Percentiles rank a stretch among this genome's conserved stretches.
Conservation (phyloP, 2,329 filamentous ascomycete species). For the Emmonsiellopsis sp. region DNA sequence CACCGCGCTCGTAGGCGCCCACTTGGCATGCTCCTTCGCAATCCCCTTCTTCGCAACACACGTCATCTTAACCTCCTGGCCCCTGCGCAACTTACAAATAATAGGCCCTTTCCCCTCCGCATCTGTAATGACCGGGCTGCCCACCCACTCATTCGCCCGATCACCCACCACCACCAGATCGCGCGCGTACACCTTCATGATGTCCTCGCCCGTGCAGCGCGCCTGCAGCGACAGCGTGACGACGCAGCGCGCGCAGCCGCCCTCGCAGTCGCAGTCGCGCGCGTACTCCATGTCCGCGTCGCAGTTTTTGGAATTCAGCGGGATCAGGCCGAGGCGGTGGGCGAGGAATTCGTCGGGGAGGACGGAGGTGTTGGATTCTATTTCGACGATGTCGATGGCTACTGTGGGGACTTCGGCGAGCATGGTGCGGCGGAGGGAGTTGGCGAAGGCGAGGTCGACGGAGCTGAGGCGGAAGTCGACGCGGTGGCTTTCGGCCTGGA, state of each 20-base stretch:
- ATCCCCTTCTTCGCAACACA: constrained; percentile 98
- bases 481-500: constrained; percentile 64
- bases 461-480: constrained; percentile 89
- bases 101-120: constrained; percentile 70
- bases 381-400: constrained; percentile 86
- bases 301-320: constrained; percentile 81
- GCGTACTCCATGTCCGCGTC: constrained; percentile 73
- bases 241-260: constrained; percentile 86
- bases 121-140: constrained; percentile 75
- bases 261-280: constrained; percentile 92
- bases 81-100: constrained; percentile 81
- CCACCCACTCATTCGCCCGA: constrained; percentile 64
- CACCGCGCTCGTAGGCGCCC: constrained; percentile 84
- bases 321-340: constrained; percentile 80
- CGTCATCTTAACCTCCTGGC: constrained; percentile 79
- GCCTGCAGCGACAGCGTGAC: constrained; percentile 78
- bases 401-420: constrained; percentile 90
- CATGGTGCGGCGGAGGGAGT: constrained; percentile 93
- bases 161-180: constrained; percentile 67
- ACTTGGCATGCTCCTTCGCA: constrained; percentile 97
- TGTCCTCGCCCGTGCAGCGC: constrained; percentile 72
- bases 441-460: constrained; percentile 85
- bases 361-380: constrained; percentile 93
- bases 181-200: constrained; percentile 89
- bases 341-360: constrained; percentile 96